A percentile compares a stretch with the other conserved stretches of the same genome.
phyloP scores from a whole-genome alignment of 352 stramenopile genomes.

The Aphanomyces invadans region DNA sequence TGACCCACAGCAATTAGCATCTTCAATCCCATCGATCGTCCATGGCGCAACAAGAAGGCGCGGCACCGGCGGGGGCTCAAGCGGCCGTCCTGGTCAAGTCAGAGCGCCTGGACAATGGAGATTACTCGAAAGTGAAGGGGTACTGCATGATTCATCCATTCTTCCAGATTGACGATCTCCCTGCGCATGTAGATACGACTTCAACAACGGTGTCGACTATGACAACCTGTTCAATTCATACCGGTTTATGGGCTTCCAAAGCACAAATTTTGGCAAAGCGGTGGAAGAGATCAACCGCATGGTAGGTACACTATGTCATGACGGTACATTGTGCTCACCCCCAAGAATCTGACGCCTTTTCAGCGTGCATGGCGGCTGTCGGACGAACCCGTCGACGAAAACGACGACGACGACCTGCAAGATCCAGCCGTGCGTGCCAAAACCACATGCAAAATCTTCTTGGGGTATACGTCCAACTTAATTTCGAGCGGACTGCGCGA shows the following conservation, averaged over 20 bases:
- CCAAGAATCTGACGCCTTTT: neutral
- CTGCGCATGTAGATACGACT: conserved; percentile 81
- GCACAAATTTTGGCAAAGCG: conserved; percentile 94
- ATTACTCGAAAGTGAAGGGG: conserved; percentile 23
- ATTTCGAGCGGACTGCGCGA: conserved; percentile 98
- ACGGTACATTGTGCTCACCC: neutral
- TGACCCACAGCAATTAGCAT: neutral
- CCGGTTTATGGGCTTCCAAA: conserved; percentile 89
- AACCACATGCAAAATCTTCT: conserved; percentile 97
- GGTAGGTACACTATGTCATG: conserved; percentile 34
- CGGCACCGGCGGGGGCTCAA: conserved; percentile 49
- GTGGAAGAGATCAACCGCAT: conserved; percentile 99
- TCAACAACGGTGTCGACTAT: conserved; percentile 86
- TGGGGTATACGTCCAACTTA: conserved; percentile 99
- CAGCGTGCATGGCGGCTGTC: conserved; percentile 93
- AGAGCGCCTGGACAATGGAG: conserved; percentile 49
- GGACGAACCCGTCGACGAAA: conserved; percentile 86
- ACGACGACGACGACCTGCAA: conserved; percentile 87
- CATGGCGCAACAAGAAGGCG: neutral
- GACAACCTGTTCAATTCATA: conserved; percentile 78
- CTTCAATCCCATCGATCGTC: neutral
- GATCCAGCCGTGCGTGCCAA: conserved; percentile 66
- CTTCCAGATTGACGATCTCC: no score
- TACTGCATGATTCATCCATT: neutral
- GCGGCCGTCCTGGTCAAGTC: conserved; percentile 66